Evolutionary conservation across 176 grass and related monocot species (phyloP).

Genomic region (Zea mays): DNA sequence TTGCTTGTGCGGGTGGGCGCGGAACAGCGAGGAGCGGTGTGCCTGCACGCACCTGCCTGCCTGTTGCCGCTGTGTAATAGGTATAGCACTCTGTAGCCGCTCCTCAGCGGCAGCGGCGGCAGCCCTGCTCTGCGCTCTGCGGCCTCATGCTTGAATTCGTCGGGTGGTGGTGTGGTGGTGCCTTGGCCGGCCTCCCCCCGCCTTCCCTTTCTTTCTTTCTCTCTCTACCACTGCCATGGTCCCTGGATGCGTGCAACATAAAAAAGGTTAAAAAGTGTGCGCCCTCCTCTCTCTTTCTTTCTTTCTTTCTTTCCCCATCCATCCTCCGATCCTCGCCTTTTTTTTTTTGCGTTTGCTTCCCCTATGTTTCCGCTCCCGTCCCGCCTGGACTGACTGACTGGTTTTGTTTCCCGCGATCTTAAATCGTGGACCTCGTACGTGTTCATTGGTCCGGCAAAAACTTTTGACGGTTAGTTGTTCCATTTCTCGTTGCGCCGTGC

Average conservation of each 20-base stretch:
- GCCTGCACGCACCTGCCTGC: neutral
- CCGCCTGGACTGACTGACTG: neutral
- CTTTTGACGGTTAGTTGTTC: conserved; percentile 34
- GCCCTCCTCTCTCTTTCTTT: neutral
- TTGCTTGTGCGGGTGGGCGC: conserved; percentile 15
- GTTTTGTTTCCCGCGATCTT: neutral
- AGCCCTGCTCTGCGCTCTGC: neutral
- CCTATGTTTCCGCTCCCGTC: neutral
- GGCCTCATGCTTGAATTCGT: conserved; percentile 4
- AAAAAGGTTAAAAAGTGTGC: conserved; percentile 65
- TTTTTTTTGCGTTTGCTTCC: neutral
- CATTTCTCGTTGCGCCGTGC: neutral
- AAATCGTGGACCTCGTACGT: conserved; percentile 28
- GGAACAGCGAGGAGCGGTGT: conserved; percentile 9
- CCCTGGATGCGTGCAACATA: conserved; percentile 80
- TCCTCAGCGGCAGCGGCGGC: neutral
- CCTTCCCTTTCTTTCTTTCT: neutral
- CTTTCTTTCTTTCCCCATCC: conserved; percentile 9
- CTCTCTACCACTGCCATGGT: conserved; percentile 36
- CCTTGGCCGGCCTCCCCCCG: neutral
- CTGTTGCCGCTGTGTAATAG: neutral
- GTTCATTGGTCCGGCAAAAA: neutral
- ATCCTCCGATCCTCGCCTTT: neutral
- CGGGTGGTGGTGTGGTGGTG: neutral
- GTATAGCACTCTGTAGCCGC: neutral